Percentiles rank a stretch among this genome's conserved stretches.
Conservation (phyloP, 306 rosid species). For the Quercus suber region DNA sequence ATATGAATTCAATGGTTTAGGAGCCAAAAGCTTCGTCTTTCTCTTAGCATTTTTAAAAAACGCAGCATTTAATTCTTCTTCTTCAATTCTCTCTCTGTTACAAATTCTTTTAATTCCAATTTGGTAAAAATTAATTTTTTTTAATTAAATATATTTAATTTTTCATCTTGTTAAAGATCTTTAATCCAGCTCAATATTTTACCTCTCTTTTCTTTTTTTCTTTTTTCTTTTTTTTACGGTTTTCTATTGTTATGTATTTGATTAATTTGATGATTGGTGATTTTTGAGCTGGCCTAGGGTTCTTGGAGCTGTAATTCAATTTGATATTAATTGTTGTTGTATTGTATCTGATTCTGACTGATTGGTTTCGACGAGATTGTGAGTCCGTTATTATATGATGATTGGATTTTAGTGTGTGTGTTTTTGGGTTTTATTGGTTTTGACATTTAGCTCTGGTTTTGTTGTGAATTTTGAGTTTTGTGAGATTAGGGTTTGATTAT, state of each 20-base stretch:
- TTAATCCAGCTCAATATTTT: too few species aligned
- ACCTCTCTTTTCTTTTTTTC: too few species aligned
- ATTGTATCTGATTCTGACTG: not conserved
- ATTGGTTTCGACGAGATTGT: not conserved
- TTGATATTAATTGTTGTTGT: conserved; percentile 5
- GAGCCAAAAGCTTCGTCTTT: too few species aligned
- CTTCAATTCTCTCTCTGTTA: too few species aligned
- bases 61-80: too few species aligned
- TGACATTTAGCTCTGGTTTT: not conserved
- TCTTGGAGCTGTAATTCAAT: not conserved
- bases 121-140: too few species aligned
- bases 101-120: too few species aligned
- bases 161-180: too few species aligned
- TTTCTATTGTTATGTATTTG: too few species aligned
- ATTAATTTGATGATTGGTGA: conserved; percentile 12
- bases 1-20: too few species aligned
- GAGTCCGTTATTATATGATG: not conserved
- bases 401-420: not conserved
- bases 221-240: not conserved
- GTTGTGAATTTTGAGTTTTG: not conserved
- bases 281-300: conserved; percentile 30
- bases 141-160: too few species aligned
- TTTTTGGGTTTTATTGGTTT: not conserved
- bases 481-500: not conserved
- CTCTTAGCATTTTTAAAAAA: too few species aligned